Evolutionary conservation across 75 land plant species (phyloP).

Genomic region (Selaginella tamariscina): DNA sequence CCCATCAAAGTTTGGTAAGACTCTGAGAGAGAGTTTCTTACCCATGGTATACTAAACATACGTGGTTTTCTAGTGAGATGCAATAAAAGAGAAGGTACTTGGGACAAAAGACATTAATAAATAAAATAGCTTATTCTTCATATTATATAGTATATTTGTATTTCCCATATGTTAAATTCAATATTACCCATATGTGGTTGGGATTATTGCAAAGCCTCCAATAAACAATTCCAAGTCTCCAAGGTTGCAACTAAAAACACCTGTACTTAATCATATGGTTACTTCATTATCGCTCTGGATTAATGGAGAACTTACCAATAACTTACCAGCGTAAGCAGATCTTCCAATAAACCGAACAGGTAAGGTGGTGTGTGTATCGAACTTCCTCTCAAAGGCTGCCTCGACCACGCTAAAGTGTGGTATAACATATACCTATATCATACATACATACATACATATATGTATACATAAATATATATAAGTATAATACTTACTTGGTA

Average conservation of each 20-base stretch:
- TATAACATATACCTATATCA: background rate
- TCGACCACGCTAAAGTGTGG: background rate
- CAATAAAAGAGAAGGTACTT: background rate
- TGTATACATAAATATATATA: background rate
- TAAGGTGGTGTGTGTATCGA: background rate
- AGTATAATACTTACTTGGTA: background rate
- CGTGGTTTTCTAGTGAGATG: background rate
- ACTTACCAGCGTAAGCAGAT: slow-evolving; percentile 2
- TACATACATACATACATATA: too few species aligned
- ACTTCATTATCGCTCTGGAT: background rate
- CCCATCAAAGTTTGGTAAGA: too few species aligned
- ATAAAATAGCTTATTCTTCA: background rate
- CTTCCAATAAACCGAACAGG: background rate
- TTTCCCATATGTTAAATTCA: too few species aligned
- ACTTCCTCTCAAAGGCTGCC: background rate
- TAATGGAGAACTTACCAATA: background rate
- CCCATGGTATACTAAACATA: background rate
- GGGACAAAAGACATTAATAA: background rate
- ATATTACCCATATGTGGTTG: background rate
- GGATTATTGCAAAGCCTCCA: slow-evolving; percentile 10
- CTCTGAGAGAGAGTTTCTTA: background rate
- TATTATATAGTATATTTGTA: background rate
- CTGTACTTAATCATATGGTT: background rate
- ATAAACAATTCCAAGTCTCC: background rate
- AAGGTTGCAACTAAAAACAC: background rate